phyloP scores from a whole-genome alignment of 805 yeast genomes.

The Kregervanrija pseudodelftensis region DNA sequence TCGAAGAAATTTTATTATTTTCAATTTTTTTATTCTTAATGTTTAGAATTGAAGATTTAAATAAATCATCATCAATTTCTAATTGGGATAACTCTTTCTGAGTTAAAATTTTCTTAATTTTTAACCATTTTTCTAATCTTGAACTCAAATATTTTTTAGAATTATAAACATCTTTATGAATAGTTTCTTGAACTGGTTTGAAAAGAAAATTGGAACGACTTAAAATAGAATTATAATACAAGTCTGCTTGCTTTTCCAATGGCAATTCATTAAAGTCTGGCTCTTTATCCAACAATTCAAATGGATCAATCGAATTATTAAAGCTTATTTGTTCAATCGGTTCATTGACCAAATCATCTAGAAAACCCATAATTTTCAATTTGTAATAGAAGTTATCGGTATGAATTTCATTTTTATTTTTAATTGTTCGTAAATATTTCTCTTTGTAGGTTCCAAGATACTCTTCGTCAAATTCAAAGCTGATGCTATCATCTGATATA shows the following conservation, averaged over 20 bases:
- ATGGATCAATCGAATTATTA: slow-evolving; percentile 19
- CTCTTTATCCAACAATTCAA: slow-evolving; percentile 12
- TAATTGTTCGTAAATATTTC: slow-evolving; percentile 19
- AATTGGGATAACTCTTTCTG: slow-evolving; percentile 17
- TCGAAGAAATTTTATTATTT: slow-evolving; percentile 19
- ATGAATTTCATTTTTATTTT: slow-evolving; percentile 16
- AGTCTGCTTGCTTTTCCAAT: slow-evolving; percentile 10
- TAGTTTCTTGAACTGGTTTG: slow-evolving; percentile 22
- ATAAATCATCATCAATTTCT: slow-evolving; percentile 18
- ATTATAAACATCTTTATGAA: slow-evolving; percentile 25
- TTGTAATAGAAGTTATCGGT: slow-evolving; percentile 23
- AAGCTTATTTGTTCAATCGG: slow-evolving; percentile 17
- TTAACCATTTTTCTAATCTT: slow-evolving; percentile 23
- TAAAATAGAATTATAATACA: slow-evolving; percentile 15
- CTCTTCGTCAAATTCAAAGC: slow-evolving; percentile 18
- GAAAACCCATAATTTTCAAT: slow-evolving; percentile 19
- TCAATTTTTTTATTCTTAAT: slow-evolving; percentile 17
- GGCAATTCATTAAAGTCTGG: slow-evolving; percentile 10
- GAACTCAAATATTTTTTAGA: slow-evolving; percentile 20
- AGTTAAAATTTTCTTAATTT: slow-evolving; percentile 18
- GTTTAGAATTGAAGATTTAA: slow-evolving; percentile 14
- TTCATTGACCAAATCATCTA: slow-evolving; percentile 26
- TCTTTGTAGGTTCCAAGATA: slow-evolving; percentile 26
- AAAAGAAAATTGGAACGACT: slow-evolving; percentile 19
- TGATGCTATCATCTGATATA: neutral